phyloP scores from a whole-genome alignment of 495 filamentous ascomycete species.

The Neurospora pannonica region DNA sequence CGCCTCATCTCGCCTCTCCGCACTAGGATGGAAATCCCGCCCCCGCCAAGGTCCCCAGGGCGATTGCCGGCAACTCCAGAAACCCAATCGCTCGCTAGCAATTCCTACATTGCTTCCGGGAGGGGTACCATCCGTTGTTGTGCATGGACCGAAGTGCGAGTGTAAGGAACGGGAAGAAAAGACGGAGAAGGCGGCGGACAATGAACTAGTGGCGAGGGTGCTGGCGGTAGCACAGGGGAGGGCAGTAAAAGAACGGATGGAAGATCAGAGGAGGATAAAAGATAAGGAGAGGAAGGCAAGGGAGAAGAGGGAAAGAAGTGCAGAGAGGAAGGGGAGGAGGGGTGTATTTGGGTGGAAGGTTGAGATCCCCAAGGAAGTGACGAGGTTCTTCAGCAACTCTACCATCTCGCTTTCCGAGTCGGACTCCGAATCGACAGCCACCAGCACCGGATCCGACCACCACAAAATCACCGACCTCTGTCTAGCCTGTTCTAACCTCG shows the following conservation, averaged over 20 bases:
- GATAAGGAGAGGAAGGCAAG: not conserved
- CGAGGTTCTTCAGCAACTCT: not conserved
- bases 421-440: not conserved
- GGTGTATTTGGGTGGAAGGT: not conserved
- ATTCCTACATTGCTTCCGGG: not conserved
- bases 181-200: not conserved
- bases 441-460: not conserved
- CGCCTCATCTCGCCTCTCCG: not conserved
- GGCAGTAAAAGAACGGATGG: not conserved
- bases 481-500: constrained; percentile 12
- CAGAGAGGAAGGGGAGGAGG: not conserved
- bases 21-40: not conserved
- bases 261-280: not conserved
- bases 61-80: not conserved
- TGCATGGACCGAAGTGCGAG: not conserved
- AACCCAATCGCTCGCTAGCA: not conserved
- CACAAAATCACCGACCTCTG: constrained; percentile 10
- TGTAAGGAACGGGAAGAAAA: not conserved
- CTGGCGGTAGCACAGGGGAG: not conserved
- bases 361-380: not conserved
- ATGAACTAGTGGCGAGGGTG: not conserved
- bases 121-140: not conserved
- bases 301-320: not conserved
- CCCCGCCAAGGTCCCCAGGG: not conserved
- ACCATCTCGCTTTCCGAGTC: not conserved